These are phyloP conservation scores for Trichoderma virens DNA, from an alignment of 495 filamentous ascomycete genomes.

Conservation along the genomic window DNA sequence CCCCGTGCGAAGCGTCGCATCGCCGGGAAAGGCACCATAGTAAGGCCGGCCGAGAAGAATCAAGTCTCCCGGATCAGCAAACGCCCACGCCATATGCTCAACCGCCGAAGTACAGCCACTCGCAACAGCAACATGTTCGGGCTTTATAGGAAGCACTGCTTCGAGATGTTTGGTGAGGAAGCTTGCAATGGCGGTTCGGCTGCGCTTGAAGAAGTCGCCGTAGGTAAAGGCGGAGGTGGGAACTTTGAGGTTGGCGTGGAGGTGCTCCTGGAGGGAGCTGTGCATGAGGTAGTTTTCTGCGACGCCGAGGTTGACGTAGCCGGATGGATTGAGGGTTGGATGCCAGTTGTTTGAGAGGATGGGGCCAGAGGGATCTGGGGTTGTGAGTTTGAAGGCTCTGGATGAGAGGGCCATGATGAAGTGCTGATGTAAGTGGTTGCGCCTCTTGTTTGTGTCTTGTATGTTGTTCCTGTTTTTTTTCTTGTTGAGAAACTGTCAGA, in stretches of 20 bases:
- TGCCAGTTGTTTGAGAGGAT: constrained; percentile 15
- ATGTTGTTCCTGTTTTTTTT: background rate
- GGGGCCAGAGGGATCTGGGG: background rate
- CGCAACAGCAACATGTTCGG: constrained; percentile 17
- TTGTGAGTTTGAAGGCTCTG: constrained; percentile 5
- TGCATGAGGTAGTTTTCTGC: constrained; percentile 13
- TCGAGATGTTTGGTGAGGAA: constrained; percentile 18
- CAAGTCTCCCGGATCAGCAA: constrained; percentile 17
- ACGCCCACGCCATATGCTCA: constrained; percentile 20
- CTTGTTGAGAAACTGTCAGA: background rate
- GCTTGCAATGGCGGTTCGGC: constrained; percentile 16
- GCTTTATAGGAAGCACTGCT: constrained; percentile 11
- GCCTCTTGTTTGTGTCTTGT: background rate
- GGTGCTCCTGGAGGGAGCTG: constrained; percentile 12
- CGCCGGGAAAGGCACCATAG: constrained; percentile 16
- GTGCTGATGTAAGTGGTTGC: background rate
- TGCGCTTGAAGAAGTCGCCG: constrained; percentile 17
- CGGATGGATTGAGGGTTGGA: constrained; percentile 23
- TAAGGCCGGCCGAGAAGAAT: constrained; percentile 21
- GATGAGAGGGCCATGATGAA: constrained; percentile 1
- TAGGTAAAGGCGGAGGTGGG: constrained; percentile 19
- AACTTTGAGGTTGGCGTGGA: constrained; percentile 14
- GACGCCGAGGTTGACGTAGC: constrained; percentile 20
- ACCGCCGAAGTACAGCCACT: constrained; percentile 20
- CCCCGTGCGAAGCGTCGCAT: constrained; percentile 18